Conservation (phyloP, 306 rosid species). For the Carpinus fangiana region DNA sequence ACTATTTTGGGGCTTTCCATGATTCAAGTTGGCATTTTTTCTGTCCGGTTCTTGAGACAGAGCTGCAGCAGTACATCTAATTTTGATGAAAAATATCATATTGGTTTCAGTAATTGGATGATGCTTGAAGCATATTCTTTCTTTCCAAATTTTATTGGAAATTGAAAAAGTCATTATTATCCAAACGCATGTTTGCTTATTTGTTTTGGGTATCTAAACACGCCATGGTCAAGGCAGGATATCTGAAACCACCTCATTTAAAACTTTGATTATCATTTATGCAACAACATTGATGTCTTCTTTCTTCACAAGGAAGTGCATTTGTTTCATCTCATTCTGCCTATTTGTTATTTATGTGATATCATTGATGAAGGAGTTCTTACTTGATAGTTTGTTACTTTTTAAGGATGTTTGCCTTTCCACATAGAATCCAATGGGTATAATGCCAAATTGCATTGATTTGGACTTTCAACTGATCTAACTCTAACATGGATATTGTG, state of each 20-base stretch:
- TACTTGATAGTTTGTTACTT: not conserved
- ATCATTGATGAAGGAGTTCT: not conserved
- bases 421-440: not conserved
- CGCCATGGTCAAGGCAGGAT: not conserved
- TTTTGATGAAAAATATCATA: slow-evolving; percentile 27
- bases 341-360: not conserved
- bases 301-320: not conserved
- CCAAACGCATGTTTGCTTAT: not conserved
- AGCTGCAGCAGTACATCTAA: slow-evolving; percentile 38
- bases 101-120: not conserved
- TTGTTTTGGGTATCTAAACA: not conserved
- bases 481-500: too few species aligned
- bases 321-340: not conserved
- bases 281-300: not conserved
- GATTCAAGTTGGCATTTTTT: slow-evolving; percentile 94
- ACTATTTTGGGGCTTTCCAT: slow-evolving; percentile 77
- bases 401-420: not conserved
- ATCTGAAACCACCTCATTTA: not conserved
- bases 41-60: slow-evolving; percentile 37
- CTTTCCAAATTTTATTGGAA: not conserved
- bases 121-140: not conserved
- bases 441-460: too few species aligned
- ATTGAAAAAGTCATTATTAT: not conserved
- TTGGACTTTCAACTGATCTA: too few species aligned
- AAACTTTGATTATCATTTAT: not conserved